phyloP scores from a whole-genome alignment of 2,329 filamentous ascomycete genomes.

The Fusarium penzigii region DNA sequence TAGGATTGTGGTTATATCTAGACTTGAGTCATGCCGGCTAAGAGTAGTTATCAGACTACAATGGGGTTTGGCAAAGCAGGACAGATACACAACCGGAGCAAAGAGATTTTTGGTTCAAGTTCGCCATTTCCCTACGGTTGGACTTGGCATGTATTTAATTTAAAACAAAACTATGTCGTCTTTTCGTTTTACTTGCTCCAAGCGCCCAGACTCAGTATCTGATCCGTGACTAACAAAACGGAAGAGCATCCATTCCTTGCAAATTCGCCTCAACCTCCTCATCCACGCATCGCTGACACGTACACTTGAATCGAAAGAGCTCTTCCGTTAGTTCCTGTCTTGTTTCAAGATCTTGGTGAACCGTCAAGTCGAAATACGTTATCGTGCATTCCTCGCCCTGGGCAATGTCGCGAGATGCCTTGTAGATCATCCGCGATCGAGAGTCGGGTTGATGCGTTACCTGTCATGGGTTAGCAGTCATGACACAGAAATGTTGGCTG shows the following conservation, averaged over 20 bases:
- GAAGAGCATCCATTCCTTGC: conserved; percentile 20
- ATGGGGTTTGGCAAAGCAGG: too few relatives aligned
- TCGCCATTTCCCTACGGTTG: too few relatives aligned
- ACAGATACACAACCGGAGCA: too few relatives aligned
- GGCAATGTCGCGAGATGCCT: conserved; percentile 25
- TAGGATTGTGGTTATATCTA: too few relatives aligned
- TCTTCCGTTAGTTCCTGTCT: conserved; percentile 20
- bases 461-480: conserved; percentile 11
- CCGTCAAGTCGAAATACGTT: conserved; percentile 30
- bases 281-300: conserved; percentile 24
- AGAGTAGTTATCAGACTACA: too few relatives aligned
- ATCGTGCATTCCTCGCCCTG: conserved; percentile 29
- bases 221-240: conserved; percentile 6
- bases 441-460: conserved; percentile 27
- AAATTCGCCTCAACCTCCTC: conserved; percentile 27
- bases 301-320: conserved; percentile 29
- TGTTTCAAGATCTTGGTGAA: conserved; percentile 9
- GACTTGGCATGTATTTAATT: too few relatives aligned
- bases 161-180: too few relatives aligned
- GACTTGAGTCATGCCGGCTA: too few relatives aligned
- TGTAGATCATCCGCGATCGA: conserved; percentile 28
- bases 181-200: too few relatives aligned
- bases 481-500: too few relatives aligned
- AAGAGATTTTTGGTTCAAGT: too few relatives aligned
- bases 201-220: too few relatives aligned